A percentile compares a stretch with the other conserved stretches of the same genome.
Conservation (phyloP, 306 rosid genomes). For the Casuarina cunninghamiana region DNA sequence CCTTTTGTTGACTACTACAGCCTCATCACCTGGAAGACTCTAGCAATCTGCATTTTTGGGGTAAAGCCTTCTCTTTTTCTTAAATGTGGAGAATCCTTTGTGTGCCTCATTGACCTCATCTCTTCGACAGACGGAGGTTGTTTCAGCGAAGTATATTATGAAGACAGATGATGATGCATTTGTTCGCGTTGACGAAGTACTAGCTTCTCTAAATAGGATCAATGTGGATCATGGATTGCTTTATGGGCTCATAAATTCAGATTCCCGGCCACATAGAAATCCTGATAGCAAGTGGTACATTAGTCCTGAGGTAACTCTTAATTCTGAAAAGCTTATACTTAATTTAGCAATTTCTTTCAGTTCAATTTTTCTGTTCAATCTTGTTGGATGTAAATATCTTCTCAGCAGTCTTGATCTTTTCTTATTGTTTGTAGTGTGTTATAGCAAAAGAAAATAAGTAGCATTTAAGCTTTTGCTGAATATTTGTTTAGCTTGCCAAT, state of each 20-base stretch:
- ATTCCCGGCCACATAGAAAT: slow-evolving; percentile 82
- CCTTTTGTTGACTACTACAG: slow-evolving; percentile 97
- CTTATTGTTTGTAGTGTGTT: neutral
- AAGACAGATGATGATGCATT: slow-evolving; percentile 99
- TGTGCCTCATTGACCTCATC: slow-evolving; percentile 34
- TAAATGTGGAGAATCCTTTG: slow-evolving; percentile 21
- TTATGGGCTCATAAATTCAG: slow-evolving; percentile 89
- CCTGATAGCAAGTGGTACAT: slow-evolving; percentile 95
- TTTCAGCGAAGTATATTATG: slow-evolving; percentile 92
- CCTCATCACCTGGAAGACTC: slow-evolving; percentile 95
- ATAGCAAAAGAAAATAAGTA: neutral
- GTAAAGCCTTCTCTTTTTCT: slow-evolving; percentile 51
- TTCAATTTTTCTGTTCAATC: neutral
- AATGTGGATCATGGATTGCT: slow-evolving; percentile 60
- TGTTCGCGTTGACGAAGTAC: slow-evolving; percentile 88
- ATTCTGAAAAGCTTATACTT: neutral
- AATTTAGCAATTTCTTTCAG: neutral
- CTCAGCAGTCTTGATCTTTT: neutral
- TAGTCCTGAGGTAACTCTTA: slow-evolving; percentile 68
- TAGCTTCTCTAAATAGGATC: slow-evolving; percentile 64
- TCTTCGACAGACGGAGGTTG: slow-evolving; percentile 82
- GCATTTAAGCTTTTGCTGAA: neutral
- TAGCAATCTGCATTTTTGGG: slow-evolving; percentile 95
- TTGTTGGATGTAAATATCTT: neutral
- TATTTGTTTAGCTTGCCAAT: neutral